Conservation (phyloP, 768 basidiomycete species). For the Hypsizygus marmoreus region DNA sequence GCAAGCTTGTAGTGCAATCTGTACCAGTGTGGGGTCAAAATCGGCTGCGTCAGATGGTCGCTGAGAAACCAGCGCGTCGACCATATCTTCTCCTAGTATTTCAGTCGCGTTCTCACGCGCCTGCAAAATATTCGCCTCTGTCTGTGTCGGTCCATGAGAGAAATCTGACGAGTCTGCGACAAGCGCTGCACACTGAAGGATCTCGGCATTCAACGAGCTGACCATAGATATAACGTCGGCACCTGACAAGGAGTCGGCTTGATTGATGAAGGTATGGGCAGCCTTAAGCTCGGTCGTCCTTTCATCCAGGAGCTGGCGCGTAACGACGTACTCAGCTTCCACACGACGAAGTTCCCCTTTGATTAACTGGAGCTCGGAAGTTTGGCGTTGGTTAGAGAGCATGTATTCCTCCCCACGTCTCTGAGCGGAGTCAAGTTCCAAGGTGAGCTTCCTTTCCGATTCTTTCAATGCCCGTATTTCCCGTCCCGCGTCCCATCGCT, state of each 20-base stretch:
- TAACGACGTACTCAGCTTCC: constrained; percentile 7
- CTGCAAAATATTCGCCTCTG: not conserved
- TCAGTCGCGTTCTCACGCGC: not conserved
- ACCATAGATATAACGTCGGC: constrained; percentile 27
- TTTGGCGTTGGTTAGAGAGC: not conserved
- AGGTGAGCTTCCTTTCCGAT: not conserved
- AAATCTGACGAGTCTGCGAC: constrained; percentile 37
- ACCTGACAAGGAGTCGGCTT: constrained; percentile 18
- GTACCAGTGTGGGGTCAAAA: constrained; percentile 16
- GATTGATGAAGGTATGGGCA: constrained; percentile 15
- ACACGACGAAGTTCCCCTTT: constrained; percentile 12
- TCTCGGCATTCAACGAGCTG: constrained; percentile 48
- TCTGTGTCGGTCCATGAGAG: not conserved
- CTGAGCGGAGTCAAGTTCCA: not conserved
- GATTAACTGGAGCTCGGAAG: constrained; percentile 4
- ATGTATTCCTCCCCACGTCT: not conserved
- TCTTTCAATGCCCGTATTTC: too few species aligned
- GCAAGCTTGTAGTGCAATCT: constrained; percentile 21
- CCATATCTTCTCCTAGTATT: constrained; percentile 11
- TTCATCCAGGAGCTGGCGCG: constrained; percentile 8
- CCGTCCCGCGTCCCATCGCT: not conserved
- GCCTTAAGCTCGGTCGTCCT: constrained; percentile 18
- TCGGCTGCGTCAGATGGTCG: not conserved
- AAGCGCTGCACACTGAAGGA: constrained; percentile 46
- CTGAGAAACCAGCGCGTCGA: constrained; percentile 5